phyloP scores from a whole-genome alignment of 2,329 filamentous ascomycete genomes.

The Chaetoscypha palmicola region DNA sequence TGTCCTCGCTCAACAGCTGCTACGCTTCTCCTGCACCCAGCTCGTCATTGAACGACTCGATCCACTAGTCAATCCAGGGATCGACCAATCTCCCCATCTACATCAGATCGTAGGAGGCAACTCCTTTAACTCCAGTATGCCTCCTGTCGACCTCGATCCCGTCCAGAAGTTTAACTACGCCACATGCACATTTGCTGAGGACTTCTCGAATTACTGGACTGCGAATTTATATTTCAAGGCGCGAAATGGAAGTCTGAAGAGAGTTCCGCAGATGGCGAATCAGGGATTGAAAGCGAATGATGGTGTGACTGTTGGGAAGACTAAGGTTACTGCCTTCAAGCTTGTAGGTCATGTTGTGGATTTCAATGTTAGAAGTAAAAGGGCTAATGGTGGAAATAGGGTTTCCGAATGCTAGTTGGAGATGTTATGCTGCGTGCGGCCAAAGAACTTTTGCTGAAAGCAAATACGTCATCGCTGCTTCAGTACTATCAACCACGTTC shows the following conservation, averaged over 20 bases:
- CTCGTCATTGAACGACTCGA: conserved; percentile 10
- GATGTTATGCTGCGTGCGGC: conserved; percentile 1
- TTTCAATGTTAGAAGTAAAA: not conserved
- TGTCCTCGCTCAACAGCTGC: too few relatives aligned
- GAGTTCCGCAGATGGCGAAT: conserved; percentile 8
- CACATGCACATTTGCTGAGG: conserved; percentile 8
- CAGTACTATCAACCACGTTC: conserved; percentile 3
- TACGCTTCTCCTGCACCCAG: conserved; percentile 9
- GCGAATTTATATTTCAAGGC: conserved; percentile 6
- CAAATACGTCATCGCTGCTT: conserved; percentile 4
- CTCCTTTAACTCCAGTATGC: conserved; percentile 8
- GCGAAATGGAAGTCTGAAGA: conserved; percentile 7
- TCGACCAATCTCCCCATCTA: conserved; percentile 4
- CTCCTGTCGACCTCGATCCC: conserved; percentile 4
- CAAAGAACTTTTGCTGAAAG: not conserved
- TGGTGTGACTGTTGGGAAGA: conserved; percentile 10
- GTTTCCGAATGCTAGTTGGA: conserved; percentile 10
- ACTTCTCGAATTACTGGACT: conserved; percentile 12
- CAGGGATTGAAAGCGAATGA: conserved; percentile 6
- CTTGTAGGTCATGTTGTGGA: conserved; percentile 2
- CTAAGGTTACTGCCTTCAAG: conserved; percentile 37
- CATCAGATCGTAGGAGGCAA: conserved; percentile 10
- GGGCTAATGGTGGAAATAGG: conserved; percentile 1
- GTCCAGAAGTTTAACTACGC: conserved; percentile 3
- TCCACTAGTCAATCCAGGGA: conserved; percentile 5